phyloP scores from a whole-genome alignment of 176 grass and related monocot genomes.

The Elymus sibiricus region DNA sequence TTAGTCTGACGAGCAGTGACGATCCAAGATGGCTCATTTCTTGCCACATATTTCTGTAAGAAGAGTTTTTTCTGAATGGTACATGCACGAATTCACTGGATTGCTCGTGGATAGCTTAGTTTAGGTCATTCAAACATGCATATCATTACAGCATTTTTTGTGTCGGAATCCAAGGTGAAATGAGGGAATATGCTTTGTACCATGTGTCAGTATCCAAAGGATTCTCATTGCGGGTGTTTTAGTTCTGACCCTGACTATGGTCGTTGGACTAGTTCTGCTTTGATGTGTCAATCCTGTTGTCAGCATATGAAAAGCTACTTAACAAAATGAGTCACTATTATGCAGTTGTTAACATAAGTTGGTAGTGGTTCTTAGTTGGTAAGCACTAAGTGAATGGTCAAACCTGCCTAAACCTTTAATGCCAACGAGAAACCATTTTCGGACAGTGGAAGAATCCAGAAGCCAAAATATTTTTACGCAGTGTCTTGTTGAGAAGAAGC shows the following conservation, averaged over 20 bases:
- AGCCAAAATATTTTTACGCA: background rate
- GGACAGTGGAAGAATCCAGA: background rate
- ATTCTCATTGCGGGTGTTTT: background rate
- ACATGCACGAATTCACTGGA: background rate
- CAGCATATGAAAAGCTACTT: background rate
- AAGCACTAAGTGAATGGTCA: background rate
- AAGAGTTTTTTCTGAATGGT: slow-evolving; percentile 5
- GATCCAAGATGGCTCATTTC: background rate
- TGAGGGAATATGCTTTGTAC: background rate
- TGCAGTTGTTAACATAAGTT: background rate
- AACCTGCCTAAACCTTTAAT: background rate
- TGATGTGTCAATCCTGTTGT: background rate
- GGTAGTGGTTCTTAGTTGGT: background rate
- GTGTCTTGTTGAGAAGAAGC: background rate
- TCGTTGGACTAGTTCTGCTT: slow-evolving; percentile 2
- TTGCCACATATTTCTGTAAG: background rate
- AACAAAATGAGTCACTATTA: background rate
- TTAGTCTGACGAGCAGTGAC: background rate
- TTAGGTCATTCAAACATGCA: background rate
- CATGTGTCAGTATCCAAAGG: background rate
- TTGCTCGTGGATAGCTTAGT: background rate
- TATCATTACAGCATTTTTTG: background rate
- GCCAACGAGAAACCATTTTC: background rate
- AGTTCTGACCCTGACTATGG: background rate
- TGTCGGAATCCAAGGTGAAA: background rate